These are phyloP conservation scores for Babesia ovis DNA, from an alignment of 169 alveolate species.

Conservation along the genomic window DNA sequence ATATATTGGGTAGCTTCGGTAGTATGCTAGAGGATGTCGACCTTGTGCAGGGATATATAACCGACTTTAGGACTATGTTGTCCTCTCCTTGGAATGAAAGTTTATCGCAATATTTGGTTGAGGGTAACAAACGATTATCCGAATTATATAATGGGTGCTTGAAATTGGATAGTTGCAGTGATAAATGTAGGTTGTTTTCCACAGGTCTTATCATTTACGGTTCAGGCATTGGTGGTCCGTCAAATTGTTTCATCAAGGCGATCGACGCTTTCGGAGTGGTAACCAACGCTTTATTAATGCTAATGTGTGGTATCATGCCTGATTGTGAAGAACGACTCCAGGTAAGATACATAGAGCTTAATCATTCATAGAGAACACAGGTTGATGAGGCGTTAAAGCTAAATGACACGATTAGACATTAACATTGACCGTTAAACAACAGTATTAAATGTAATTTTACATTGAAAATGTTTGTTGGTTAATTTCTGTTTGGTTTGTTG, in stretches of 20 bases:
- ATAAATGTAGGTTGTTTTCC: neutral
- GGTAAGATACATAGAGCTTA: neutral
- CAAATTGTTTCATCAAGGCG: neutral
- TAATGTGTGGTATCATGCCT: neutral
- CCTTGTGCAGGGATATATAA: neutral
- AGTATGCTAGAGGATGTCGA: conserved; percentile 1
- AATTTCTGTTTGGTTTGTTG: no score
- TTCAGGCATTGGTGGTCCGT: conserved; percentile 11
- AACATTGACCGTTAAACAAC: no score
- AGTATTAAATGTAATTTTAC: no score
- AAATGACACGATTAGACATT: neutral
- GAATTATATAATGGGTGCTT: conserved; percentile 1
- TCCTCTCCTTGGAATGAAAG: conserved; percentile 48
- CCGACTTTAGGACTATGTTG: conserved; percentile 18
- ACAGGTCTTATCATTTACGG: no score
- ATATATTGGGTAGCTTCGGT: conserved; percentile 12
- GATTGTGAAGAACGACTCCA: neutral
- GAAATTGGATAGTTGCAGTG: conserved; percentile 2
- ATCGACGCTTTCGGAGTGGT: neutral
- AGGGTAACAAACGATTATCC: neutral
- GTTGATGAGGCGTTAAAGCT: neutral
- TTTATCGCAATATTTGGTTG: conserved; percentile 29
- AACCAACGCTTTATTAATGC: neutral
- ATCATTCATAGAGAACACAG: neutral
- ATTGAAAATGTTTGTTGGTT: no score